Evolutionary conservation across 805 yeast genomes (phyloP).

Genomic region (Ascoidea asiatica): DNA sequence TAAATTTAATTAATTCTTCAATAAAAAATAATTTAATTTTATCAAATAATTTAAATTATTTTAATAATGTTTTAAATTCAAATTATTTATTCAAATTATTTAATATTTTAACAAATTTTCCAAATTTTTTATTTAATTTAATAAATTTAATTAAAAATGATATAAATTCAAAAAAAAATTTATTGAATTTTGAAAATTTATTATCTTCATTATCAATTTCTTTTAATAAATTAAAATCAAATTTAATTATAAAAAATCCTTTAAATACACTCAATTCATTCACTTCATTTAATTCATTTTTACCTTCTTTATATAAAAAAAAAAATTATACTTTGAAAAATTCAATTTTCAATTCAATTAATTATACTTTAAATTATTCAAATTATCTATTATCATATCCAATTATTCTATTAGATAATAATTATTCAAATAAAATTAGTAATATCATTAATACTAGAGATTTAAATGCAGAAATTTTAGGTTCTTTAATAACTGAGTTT

Average conservation of each 20-base stretch:
- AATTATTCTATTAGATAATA: slow-evolving; percentile 7
- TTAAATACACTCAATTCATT: slow-evolving; percentile 7
- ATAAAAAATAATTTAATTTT: slow-evolving; percentile 28
- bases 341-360: background rate
- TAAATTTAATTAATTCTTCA: slow-evolving; percentile 20
- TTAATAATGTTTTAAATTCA: slow-evolving; percentile 28
- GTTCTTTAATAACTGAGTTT: slow-evolving; percentile 20
- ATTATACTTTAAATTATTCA: background rate
- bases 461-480: slow-evolving; percentile 22
- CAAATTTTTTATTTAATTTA: slow-evolving; percentile 1
- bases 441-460: slow-evolving; percentile 13
- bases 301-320: background rate
- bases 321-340: too few relatives aligned
- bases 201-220: background rate
- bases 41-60: slow-evolving; percentile 30
- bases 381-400: slow-evolving; percentile 9
- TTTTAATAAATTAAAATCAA: too few relatives aligned
- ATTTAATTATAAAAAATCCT: too few relatives aligned
- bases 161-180: background rate
- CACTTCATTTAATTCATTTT: slow-evolving; percentile 6
- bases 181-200: background rate
- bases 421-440: slow-evolving; percentile 10
- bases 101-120: slow-evolving; percentile 9
- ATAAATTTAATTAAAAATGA: background rate
- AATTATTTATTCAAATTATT: slow-evolving; percentile 21